phyloP scores from a whole-genome alignment of 768 basidiomycete genomes.

The Zangia roseola region DNA sequence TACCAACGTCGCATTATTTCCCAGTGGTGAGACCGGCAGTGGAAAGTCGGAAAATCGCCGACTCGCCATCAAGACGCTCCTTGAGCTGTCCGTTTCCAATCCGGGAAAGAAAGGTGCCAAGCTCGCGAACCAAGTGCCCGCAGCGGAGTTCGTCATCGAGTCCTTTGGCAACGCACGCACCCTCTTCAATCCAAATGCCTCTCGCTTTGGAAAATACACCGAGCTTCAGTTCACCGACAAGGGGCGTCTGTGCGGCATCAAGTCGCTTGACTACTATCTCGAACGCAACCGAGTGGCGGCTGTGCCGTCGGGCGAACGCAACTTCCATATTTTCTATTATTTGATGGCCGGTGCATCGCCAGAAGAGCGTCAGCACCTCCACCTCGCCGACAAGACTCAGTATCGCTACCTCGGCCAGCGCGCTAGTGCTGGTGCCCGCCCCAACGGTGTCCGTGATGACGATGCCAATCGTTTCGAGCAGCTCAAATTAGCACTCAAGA shows the following conservation, averaged over 20 bases:
- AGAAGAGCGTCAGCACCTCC: conserved; percentile 88
- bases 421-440: conserved; percentile 40
- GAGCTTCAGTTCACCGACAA: conserved; percentile 96
- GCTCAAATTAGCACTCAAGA: conserved; percentile 91
- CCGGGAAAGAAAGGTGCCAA: conserved; percentile 95
- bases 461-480: conserved; percentile 91
- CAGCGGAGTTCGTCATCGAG: conserved; percentile 94
- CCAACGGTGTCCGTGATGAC: conserved; percentile 60
- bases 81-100: conserved; percentile 86
- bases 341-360: conserved; percentile 85
- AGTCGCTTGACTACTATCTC: conserved; percentile 96
- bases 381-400: conserved; percentile 73
- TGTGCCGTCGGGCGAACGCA: conserved; percentile 87
- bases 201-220: conserved; percentile 96
- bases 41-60: conserved; percentile 92
- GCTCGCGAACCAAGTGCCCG: conserved; percentile 81
- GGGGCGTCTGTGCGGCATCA: conserved; percentile 84
- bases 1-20: conserved; percentile 7
- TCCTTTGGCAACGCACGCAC: conserved; percentile 92
- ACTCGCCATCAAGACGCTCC: conserved; percentile 86
- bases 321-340: conserved; percentile 98
- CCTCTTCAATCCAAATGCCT: conserved; percentile 91
- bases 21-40: conserved; percentile 87
- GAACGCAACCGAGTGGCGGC: conserved; percentile 88
- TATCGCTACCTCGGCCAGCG: conserved; percentile 88